Evolutionary conservation across 1,139 yeast genomes (phyloP), one percentile per base, ranked within the genome.

Genomic region (Pichia sp.): DNA sequence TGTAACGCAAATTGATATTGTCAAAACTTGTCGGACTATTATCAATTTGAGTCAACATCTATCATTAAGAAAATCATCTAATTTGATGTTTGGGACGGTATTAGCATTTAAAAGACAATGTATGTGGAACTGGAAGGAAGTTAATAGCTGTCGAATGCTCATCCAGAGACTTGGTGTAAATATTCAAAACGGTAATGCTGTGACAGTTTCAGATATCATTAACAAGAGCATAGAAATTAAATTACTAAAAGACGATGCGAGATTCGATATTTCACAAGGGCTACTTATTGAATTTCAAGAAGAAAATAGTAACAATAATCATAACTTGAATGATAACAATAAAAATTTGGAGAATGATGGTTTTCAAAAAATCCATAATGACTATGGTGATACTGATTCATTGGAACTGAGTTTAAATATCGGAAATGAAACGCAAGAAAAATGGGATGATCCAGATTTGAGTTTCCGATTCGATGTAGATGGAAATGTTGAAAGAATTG

Each of bases 61-160:
- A 24, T 65, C 72, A 2, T 65, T 80, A 27, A 59, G 82, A 31
- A 64, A 71, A 27, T 65, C 73, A 0, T 76, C 85, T 0, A 73
- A 65, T 45, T 59, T 82, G 25, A 59, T 82, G 49, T 72, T 74
- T 52, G 89, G 89, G 0, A 69, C 80, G 2, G 67, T 82, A 0
- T 56, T 80, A 35, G 69, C 77, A 30, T 79, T 76, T 58, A 72
- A 67, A 23, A 40, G 38, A 4, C 43, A 49, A 35, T 48, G 52
- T 26, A 41, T 50, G 1, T 22, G 28, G 27, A 40, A 43, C 22
- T 51, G 50, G 44, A 51, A 41, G 24, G 55, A 51, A 11, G 48
- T 40, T 1, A 38, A 26, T 26, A 46, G 31, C 30, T 47, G 48
- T n/a, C 41, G 50, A 7, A 34, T 33, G 42, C 27, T 47, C 11